Percentiles rank a stretch among this genome's conserved stretches.
Conservation (phyloP, 768 basidiomycete species). For the Collybia nuda region DNA sequence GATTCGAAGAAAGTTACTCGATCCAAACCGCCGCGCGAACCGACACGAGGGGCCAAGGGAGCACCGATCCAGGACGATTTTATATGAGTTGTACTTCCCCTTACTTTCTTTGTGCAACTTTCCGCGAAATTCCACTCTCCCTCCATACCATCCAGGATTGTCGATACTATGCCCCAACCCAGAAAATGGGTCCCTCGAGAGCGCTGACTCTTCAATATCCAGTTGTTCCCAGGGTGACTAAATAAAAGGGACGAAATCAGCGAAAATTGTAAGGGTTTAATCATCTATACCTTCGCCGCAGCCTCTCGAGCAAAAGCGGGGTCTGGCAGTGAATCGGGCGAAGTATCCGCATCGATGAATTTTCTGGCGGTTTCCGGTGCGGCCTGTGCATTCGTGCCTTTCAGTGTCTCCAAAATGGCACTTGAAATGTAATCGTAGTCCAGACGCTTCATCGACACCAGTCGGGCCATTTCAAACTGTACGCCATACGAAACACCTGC, state of each 20-base stretch:
- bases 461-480: slow-evolving; percentile 51
- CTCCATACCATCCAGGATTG: slow-evolving; percentile 54
- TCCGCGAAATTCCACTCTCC: slow-evolving; percentile 55
- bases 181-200: slow-evolving; percentile 28
- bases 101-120: slow-evolving; percentile 23
- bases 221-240: slow-evolving; percentile 67
- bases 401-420: slow-evolving; percentile 21
- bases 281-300: slow-evolving; percentile 26
- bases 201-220: slow-evolving; percentile 49
- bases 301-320: slow-evolving; percentile 36
- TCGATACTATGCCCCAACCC: slow-evolving; percentile 42
- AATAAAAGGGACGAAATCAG: not conserved
- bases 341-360: slow-evolving; percentile 6
- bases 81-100: slow-evolving; percentile 21
- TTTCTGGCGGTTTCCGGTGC: slow-evolving; percentile 22
- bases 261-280: not conserved
- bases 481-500: slow-evolving; percentile 35
- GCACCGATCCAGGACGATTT: slow-evolving; percentile 46
- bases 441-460: slow-evolving; percentile 26
- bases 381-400: slow-evolving; percentile 28
- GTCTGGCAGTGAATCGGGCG: slow-evolving; percentile 4
- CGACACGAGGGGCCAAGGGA: slow-evolving; percentile 55
- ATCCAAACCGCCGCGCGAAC: slow-evolving; percentile 62
- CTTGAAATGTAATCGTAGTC: slow-evolving; percentile 26
- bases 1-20: slow-evolving; percentile 54